Percentiles rank a stretch among this genome's conserved stretches.
Conservation (phyloP, 352 stramenopile genomes). For the Pilasporangium apinafurcum region DNA sequence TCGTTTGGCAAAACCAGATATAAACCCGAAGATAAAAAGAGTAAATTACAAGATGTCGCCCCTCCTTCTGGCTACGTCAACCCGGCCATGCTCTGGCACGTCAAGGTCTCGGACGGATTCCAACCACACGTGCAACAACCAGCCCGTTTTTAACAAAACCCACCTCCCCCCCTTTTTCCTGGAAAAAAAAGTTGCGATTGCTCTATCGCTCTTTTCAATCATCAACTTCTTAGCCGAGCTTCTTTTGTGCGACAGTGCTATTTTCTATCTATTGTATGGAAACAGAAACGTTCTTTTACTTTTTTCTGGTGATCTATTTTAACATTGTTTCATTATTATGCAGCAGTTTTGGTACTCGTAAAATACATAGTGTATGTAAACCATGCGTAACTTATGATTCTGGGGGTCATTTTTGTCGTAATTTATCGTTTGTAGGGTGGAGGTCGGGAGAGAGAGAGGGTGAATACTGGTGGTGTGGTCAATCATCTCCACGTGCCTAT, state of each 20-base stretch:
- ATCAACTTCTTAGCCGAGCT: too few species aligned
- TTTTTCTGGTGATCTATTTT: conserved; percentile 1
- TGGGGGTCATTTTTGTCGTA: conserved; percentile 9
- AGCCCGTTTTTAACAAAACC: too few species aligned
- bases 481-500: conserved; percentile 7
- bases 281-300: background rate
- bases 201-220: background rate
- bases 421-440: conserved; percentile 10
- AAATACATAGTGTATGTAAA: conserved; percentile 1
- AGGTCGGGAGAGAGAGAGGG: conserved; percentile 15
- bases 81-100: too few species aligned
- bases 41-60: conserved; percentile 18
- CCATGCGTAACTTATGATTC: background rate
- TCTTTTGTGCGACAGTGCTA: too few species aligned
- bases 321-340: conserved; percentile 3
- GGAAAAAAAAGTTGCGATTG: background rate
- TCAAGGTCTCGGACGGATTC: too few species aligned
- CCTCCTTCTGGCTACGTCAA: too few species aligned
- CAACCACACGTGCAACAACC: too few species aligned
- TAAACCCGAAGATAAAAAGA: background rate
- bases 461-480: conserved; percentile 29
- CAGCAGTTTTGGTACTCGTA: background rate
- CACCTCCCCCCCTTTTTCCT: background rate
- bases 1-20: conserved; percentile 9
- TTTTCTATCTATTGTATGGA: background rate